phyloP scores from a whole-genome alignment of 2,329 filamentous ascomycete genomes.

The Colletotrichum camelliae region DNA sequence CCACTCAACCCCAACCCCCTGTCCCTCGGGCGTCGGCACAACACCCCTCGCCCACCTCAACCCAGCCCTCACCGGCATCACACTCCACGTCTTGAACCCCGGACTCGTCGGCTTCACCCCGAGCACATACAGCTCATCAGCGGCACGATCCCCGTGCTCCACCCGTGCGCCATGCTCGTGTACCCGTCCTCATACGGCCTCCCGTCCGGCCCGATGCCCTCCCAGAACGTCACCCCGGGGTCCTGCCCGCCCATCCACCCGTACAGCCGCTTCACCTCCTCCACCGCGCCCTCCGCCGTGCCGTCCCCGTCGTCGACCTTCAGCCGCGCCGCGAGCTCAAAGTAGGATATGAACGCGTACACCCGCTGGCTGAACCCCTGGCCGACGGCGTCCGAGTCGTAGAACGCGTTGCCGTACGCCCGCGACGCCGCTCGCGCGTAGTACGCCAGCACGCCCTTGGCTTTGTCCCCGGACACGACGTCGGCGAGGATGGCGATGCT shows the following conservation, averaged over 20 bases:
- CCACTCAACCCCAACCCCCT: constrained; percentile 43
- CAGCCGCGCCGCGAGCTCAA: constrained; percentile 57
- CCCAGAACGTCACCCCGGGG: constrained; percentile 54
- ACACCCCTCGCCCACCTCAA: constrained; percentile 48
- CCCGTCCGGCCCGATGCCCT: constrained; percentile 51
- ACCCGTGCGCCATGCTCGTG: constrained; percentile 56
- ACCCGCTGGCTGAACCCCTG: constrained; percentile 48
- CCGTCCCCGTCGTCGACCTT: constrained; percentile 24
- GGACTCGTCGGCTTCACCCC: constrained; percentile 49
- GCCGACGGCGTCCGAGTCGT: constrained; percentile 47
- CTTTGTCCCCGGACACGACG: constrained; percentile 31
- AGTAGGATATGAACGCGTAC: constrained; percentile 59
- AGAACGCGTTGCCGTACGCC: constrained; percentile 57
- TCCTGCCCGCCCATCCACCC: constrained; percentile 55
- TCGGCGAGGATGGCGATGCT: constrained; percentile 48
- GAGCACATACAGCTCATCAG: constrained; percentile 49
- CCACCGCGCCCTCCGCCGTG: constrained; percentile 41
- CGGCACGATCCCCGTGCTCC: constrained; percentile 56
- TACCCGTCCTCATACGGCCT: constrained; percentile 48
- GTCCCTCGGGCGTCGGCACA: constrained; percentile 45
- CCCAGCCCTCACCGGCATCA: constrained; percentile 41
- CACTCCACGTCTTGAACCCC: constrained; percentile 46
- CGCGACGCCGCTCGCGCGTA: constrained; percentile 38
- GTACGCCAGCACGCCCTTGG: constrained; percentile 43
- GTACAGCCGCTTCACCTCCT: constrained; percentile 52